Evolutionary conservation across 2,329 filamentous ascomycete genomes (phyloP), one percentile per base, ranked within the genome.

Genomic region (Ascochyta rabiei): DNA sequence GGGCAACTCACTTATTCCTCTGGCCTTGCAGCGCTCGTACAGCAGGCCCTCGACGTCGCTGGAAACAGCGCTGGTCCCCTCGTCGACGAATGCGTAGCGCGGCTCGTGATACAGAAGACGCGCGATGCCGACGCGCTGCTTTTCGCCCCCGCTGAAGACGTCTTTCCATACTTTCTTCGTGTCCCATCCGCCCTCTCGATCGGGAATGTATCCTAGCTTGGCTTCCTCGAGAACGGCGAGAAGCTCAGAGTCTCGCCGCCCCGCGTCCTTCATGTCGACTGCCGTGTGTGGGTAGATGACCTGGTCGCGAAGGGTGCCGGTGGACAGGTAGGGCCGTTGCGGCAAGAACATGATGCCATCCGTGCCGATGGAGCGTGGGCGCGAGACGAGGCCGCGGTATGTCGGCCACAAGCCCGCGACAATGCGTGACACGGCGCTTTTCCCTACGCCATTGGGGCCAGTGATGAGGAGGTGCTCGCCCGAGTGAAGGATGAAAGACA

Each of bases 271-370:
- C 95, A 99, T 98, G 68, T 99, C 95, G 37, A 93, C 80, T 71
- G 96, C 93, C 6, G 91, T 93, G 67, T 99, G 92, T 0, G 95
- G 95, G 66, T 99, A 99, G 71, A 98, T 97, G 68, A 99, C 91
- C 77, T 99, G 96, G 68, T 99, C 96, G 23, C 95, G 89, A 9
- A 98, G 81, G 1, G 95, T 98, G 31, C 95, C 95, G 19, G 93
- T 89, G 73, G 88, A 93, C 30, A 98, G 84, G 69, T 98, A 98
- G 0, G 93, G 92, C 15, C 93, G 84, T 74, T 99, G 95, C 0
- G 95, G 95, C 10, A 99, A 83, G 77, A 99, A 98, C 93, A 99
- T 98, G 78, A 99, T 96, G 55, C 95, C 95, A 62, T 98, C 93
- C 59, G 88, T 83, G 34, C 92, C 92, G 37, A 86, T 84, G 34